phyloP scores from a whole-genome alignment of 345 rosid species.

The Eucalyptus globulus region DNA sequence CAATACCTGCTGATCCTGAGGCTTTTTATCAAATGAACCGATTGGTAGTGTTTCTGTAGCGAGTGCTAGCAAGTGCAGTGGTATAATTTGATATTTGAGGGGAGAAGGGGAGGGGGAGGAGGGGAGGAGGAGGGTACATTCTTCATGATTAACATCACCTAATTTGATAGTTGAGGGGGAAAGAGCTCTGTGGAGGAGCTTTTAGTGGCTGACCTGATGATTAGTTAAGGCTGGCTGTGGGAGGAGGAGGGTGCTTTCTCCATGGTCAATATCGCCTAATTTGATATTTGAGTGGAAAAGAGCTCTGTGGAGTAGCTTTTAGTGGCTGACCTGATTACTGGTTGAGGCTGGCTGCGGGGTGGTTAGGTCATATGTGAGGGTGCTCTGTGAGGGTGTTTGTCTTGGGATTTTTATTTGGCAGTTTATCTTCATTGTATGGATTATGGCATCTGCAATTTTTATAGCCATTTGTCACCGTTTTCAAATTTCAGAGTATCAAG shows the following conservation, averaged over 20 bases:
- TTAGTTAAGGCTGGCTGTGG: not conserved
- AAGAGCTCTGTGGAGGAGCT: not conserved
- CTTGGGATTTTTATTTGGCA: not conserved
- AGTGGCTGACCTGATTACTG: not conserved
- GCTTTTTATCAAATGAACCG: not conserved
- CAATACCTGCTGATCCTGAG: not conserved
- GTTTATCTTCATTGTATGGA: not conserved
- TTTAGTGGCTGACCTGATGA: not conserved
- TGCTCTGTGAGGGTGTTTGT: not conserved
- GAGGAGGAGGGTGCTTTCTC: not conserved
- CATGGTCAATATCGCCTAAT: not conserved
- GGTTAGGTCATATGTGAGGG: not conserved
- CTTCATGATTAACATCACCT: not conserved
- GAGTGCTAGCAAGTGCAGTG: not conserved
- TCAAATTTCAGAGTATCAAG: slow-evolving; percentile 91
- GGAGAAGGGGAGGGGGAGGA: not conserved
- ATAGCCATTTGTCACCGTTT: slow-evolving; percentile 32
- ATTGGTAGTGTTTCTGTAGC: not conserved
- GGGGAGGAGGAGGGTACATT: not conserved
- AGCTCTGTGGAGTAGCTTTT: not conserved
- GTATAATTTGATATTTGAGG: not conserved
- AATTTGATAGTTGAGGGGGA: not conserved
- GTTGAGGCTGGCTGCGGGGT: not conserved
- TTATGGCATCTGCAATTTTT: slow-evolving; percentile 19
- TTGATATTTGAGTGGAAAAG: not conserved